Percentiles rank a stretch among this genome's conserved stretches.
phyloP scores from a whole-genome alignment of 495 filamentous ascomycete genomes.

The Annulohypoxylon nitens region DNA sequence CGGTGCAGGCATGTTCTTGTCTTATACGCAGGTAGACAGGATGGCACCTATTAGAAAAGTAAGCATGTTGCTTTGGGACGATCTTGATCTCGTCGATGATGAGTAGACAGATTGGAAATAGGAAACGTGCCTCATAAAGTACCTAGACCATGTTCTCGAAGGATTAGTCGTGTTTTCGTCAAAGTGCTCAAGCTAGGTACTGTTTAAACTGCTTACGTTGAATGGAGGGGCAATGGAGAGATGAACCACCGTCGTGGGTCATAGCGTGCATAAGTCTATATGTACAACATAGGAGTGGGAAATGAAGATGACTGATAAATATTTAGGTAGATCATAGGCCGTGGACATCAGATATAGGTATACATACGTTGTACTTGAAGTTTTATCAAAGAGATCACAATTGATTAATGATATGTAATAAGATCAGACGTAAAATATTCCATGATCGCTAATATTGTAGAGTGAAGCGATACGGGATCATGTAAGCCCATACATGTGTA shows the following conservation, averaged over 20 bases:
- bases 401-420: too few species aligned
- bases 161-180: constrained; percentile 17
- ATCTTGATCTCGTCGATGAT: neutral
- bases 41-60: neutral
- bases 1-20: neutral
- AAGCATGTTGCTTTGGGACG: neutral
- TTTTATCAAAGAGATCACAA: too few species aligned
- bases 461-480: too few species aligned
- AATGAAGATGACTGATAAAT: constrained; percentile 14
- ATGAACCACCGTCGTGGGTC: constrained; percentile 43
- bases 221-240: constrained; percentile 27
- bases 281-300: constrained; percentile 32
- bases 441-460: too few species aligned
- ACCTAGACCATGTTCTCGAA: neutral
- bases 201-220: constrained; percentile 4
- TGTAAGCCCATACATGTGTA: too few species aligned
- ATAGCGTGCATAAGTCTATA: constrained; percentile 47
- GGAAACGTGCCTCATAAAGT: neutral
- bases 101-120: neutral
- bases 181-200: neutral
- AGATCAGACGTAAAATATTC: too few species aligned
- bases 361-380: neutral
- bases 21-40: neutral
- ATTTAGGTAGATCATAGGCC: too few species aligned
- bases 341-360: neutral